Conservation (phyloP, 2,329 filamentous ascomycete species). For the Periconia digitata region DNA sequence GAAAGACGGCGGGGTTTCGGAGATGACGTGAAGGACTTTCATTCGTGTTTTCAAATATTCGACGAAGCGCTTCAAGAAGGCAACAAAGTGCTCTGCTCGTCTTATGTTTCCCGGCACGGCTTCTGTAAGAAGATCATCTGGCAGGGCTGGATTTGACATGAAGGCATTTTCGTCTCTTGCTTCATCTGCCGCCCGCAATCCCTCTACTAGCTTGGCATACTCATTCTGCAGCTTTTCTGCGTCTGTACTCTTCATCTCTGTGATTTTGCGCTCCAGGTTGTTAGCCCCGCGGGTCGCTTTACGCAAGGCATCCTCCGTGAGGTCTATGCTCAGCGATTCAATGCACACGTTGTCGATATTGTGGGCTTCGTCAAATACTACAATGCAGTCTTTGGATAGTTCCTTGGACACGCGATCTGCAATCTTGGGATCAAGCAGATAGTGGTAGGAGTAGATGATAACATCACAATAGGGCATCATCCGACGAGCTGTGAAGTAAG, state of each 20-base stretch:
- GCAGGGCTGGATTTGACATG: slow-evolving; percentile 93
- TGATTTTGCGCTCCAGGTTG: slow-evolving; percentile 87
- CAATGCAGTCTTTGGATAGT: slow-evolving; percentile 95
- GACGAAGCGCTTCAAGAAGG: slow-evolving; percentile 93
- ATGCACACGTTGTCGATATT: slow-evolving; percentile 99
- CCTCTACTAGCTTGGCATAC: slow-evolving; percentile 93
- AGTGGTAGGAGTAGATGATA: slow-evolving; percentile 99
- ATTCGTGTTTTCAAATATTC: slow-evolving; percentile 97
- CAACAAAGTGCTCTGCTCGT: slow-evolving; percentile 91
- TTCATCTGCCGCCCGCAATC: slow-evolving; percentile 83
- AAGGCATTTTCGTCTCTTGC: slow-evolving; percentile 91
- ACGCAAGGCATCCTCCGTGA: slow-evolving; percentile 90
- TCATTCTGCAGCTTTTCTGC: slow-evolving; percentile 92
- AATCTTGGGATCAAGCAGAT: slow-evolving; percentile 96
- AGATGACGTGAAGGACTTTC: slow-evolving; percentile 97
- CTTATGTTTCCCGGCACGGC: slow-evolving; percentile 96
- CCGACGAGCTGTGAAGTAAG: slow-evolving; percentile 91
- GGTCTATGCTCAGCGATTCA: slow-evolving; percentile 92
- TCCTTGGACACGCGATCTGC: slow-evolving; percentile 93
- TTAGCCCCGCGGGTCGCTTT: slow-evolving; percentile 88
- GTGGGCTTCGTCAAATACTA: slow-evolving; percentile 98
- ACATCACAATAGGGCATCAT: slow-evolving; percentile 99
- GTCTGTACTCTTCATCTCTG: slow-evolving; percentile 94
- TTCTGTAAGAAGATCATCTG: slow-evolving; percentile 91
- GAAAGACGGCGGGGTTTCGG: slow-evolving; percentile 93